Evolutionary conservation across 1,139 yeast species (phyloP).

Genomic region (Casaregolazyma lundiana): DNA sequence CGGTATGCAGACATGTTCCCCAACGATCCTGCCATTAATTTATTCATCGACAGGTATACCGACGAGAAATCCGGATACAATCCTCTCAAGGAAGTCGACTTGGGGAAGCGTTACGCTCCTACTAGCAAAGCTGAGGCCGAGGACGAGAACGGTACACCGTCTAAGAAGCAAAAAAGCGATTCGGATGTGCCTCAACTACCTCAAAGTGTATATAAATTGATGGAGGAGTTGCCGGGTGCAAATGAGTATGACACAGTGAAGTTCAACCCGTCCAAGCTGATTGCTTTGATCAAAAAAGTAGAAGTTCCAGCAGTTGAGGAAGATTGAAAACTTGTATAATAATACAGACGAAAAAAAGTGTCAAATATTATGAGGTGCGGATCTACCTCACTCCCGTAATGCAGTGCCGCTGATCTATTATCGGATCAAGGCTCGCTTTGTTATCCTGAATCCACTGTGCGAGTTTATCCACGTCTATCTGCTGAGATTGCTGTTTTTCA

Average conservation of each 20-base stretch:
- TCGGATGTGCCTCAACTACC: slow-evolving; percentile 11
- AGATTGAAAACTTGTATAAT: not conserved
- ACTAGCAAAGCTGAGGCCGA: not conserved
- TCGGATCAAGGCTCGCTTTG: slow-evolving; percentile 16
- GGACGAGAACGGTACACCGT: not conserved
- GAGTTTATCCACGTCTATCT: slow-evolving; percentile 14
- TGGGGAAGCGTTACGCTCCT: slow-evolving; percentile 22
- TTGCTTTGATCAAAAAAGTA: slow-evolving; percentile 20
- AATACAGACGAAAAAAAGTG: not conserved
- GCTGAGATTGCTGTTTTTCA: slow-evolving; percentile 1
- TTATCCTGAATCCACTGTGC: slow-evolving; percentile 14
- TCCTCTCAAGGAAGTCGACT: slow-evolving; percentile 43
- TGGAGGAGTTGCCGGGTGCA: slow-evolving; percentile 32
- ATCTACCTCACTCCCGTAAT: not conserved
- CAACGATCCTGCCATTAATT: slow-evolving; percentile 31
- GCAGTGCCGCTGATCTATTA: slow-evolving; percentile 17
- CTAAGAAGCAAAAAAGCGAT: slow-evolving; percentile 10
- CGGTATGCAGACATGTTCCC: slow-evolving; percentile 67
- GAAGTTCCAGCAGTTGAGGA: slow-evolving; percentile 17
- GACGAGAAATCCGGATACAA: slow-evolving; percentile 35
- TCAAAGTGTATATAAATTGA: slow-evolving; percentile 23
- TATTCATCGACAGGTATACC: slow-evolving; percentile 40
- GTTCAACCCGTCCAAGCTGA: slow-evolving; percentile 26
- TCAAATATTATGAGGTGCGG: not conserved
- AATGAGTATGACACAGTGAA: slow-evolving; percentile 26